Base-by-base conservation (phyloP, 2,329 filamentous ascomycete species). In the Seiridium cupressi region DNA sequence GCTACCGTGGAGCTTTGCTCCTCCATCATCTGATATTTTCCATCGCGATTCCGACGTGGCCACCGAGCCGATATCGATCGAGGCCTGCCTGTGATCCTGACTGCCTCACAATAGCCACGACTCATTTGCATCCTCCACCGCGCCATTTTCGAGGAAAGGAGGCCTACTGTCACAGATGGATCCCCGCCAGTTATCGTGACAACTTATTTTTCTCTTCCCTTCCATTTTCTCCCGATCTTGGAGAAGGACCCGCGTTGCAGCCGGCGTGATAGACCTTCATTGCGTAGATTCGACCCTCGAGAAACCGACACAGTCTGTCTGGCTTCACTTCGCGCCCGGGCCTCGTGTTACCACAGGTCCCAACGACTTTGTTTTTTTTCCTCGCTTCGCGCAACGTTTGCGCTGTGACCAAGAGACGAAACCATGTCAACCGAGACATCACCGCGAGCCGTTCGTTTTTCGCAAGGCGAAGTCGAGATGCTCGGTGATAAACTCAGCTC, bases 381-480 rank as follows among this genome's bases (percentile, higher is more conserved):
- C 18, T 26, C 18, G 18, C 18, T 26, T 26, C 18, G 18, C 18
- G 18, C 18, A 26, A 26, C 18, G 18, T 26, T 26, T 26, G 18
- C 18, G 18, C 18, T 26, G 18, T 26, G 18, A 26, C 18, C 18
- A 26, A 26, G 18, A 26, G 18, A 26, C 18, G 18, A 13, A 42
- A 13, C 7, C 38, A 58, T 58, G 55, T 49, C 55, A 5, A 61
- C 77, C 67, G 83, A 87, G 64, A 72, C 79, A 42, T 83, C 83
- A 9, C 81, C 84, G 55, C 80, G 84, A 66, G 77, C 79, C 63
- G 82, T 87, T 64, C 81, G 84, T 64, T 87, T 87, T 68, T 81
- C 81, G 51, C 77, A 79, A 61, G 72, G 74, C 69, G 82, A 81
- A 60, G 75, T 79, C 59, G 79, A 81, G 32, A 73, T 78, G 38